Conservation (phyloP, 2,329 filamentous ascomycete genomes). For the Fusarium scirpi region DNA sequence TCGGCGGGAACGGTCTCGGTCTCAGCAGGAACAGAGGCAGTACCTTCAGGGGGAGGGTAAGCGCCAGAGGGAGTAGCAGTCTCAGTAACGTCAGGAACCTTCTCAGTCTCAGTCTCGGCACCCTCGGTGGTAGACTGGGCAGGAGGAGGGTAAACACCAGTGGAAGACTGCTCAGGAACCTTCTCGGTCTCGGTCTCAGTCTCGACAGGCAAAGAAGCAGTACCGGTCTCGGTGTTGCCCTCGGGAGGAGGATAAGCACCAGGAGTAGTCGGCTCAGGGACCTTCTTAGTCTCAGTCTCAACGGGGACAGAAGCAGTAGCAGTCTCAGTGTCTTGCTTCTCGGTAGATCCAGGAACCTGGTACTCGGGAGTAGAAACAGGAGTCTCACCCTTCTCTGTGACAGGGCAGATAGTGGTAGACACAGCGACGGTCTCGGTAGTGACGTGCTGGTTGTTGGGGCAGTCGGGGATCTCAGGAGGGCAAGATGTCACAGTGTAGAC, state of each 20-base stretch:
- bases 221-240: background rate
- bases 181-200: slow-evolving; percentile 13
- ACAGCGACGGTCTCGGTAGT: slow-evolving; percentile 43
- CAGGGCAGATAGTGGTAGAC: slow-evolving; percentile 42
- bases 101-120: background rate
- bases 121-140: background rate
- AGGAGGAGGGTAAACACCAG: slow-evolving; percentile 9
- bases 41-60: background rate
- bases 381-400: slow-evolving; percentile 35
- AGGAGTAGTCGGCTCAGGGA: background rate
- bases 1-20: background rate
- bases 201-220: background rate
- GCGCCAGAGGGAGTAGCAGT: background rate
- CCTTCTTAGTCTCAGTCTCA: background rate
- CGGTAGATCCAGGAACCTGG: slow-evolving; percentile 11
- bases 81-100: background rate
- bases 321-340: slow-evolving; percentile 8
- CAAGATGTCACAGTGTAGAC: slow-evolving; percentile 41
- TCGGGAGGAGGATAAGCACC: background rate
- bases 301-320: background rate
- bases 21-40: background rate
- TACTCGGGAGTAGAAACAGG: slow-evolving; percentile 7
- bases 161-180: background rate
- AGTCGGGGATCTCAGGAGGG: slow-evolving; percentile 35
- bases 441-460: slow-evolving; percentile 28